phyloP scores from a whole-genome alignment of 257 asterid species.

The Primulina tabacum region DNA sequence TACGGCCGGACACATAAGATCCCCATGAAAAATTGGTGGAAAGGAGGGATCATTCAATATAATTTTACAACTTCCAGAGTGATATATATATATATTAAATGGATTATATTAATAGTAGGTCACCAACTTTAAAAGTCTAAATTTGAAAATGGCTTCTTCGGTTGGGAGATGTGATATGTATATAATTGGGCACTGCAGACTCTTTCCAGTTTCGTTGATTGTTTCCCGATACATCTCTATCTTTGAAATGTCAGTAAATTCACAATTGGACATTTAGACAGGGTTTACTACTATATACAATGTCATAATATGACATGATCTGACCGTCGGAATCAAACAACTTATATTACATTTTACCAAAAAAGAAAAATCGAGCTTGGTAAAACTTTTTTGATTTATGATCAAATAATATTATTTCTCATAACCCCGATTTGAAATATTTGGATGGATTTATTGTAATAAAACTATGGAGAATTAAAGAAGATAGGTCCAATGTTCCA shows the following conservation, averaged over 20 bases:
- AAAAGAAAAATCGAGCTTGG: neutral
- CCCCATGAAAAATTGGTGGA: constrained; percentile 15
- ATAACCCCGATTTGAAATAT: neutral
- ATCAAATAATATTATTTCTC: neutral
- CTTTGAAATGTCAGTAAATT: neutral
- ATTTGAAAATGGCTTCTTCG: neutral
- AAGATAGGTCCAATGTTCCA: constrained; percentile 39
- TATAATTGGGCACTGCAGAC: neutral
- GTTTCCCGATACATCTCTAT: neutral
- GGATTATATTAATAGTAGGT: constrained; percentile 21
- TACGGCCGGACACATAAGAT: neutral
- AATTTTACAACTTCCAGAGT: neutral
- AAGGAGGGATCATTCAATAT: neutral
- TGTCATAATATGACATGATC: neutral
- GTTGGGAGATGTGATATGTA: too few relatives aligned
- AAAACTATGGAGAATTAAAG: neutral
- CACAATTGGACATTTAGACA: neutral
- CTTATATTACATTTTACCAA: too few relatives aligned
- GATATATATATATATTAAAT: neutral
- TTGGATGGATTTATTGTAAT: neutral
- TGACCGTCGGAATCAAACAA: neutral
- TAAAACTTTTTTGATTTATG: too few relatives aligned
- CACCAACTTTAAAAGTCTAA: constrained; percentile 20
- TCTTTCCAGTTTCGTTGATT: neutral
- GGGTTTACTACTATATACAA: too few relatives aligned